Conservation (phyloP, 176 grass and related monocot species). For the Eleusine coracana region DNA sequence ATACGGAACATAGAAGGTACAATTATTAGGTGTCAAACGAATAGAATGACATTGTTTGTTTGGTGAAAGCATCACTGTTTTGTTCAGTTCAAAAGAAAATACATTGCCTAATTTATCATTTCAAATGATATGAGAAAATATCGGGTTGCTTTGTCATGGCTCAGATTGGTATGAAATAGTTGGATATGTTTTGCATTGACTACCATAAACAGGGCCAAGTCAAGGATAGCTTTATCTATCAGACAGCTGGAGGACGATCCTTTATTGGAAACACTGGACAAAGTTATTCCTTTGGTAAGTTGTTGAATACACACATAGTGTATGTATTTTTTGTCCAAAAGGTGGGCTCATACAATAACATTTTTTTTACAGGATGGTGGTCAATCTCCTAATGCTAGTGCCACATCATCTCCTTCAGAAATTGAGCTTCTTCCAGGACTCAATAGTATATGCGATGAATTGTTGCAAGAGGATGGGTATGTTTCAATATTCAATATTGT, state of each 20-base stretch:
- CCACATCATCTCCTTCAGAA: conserved; percentile 46
- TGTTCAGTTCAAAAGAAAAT: background rate
- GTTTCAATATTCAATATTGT: conserved; percentile 14
- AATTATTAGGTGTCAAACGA: background rate
- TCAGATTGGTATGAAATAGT: conserved; percentile 2
- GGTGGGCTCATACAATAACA: background rate
- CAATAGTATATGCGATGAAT: conserved; percentile 85
- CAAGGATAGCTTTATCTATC: conserved; percentile 88
- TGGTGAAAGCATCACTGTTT: background rate
- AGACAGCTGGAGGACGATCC: conserved; percentile 95
- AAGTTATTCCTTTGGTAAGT: conserved; percentile 82
- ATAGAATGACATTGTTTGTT: conserved; percentile 3
- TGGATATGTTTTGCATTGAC: background rate
- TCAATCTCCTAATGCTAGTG: conserved; percentile 40
- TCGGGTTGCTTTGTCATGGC: background rate
- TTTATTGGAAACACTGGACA: conserved; percentile 85
- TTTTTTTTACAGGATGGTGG: conserved; percentile 53
- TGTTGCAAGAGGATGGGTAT: conserved; percentile 93
- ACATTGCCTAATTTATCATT: background rate
- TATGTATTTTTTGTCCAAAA: background rate
- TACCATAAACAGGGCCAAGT: conserved; percentile 60
- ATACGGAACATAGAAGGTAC: background rate
- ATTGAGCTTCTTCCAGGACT: conserved; percentile 87
- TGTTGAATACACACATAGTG: conserved; percentile 3
- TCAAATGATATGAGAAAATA: background rate